Base-by-base conservation (phyloP, 306 rosid genomes). In the Trichosanthes cucumerina region DNA sequence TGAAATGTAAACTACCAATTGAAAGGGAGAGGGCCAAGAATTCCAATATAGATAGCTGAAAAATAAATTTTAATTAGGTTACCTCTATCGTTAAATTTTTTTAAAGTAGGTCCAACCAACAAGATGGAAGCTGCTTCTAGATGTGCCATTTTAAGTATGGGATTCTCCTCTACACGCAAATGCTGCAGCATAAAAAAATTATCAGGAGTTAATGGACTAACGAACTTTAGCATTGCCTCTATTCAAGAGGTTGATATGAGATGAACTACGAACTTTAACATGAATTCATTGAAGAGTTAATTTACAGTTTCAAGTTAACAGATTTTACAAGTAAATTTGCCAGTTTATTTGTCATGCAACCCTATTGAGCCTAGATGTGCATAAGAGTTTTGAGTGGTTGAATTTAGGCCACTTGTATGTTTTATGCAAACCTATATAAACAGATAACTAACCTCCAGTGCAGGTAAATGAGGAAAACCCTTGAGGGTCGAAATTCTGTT, bases 31-130 rank as follows among this genome's bases (percentile, higher is more conserved):
- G 50, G 69, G 16, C 33, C 63, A 76, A 53, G 21, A 46, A 38
- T 23, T 38, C 50, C 53, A 36, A 36, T 56, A 11, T 53, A 19
- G 68, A 54, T 56, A 12, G 19, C 53, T n/a, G 34, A 6, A 41
- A 76, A 36, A 21, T 39, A 76, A 57, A 76, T 0, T 36, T 66
- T 56, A 31, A 65, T 49, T 34, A 19, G 23, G 52, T 39, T 86
- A 96, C 99, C 99, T 96, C 99, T 91, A 77, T 96, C 99, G 53
- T 96, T 96, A 83, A 87, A 92, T 87, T 90, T 96, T 81, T 96
- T 96, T 74, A 96, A 80, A 49, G 98, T 92, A 81, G 99, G 93
- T 47, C 99, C 99, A 80, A 89, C 93, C 33, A 96, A 95, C 88
- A 96, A 88, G 83, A 96, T 88, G 47, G 97, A 92, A 58, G 99